Evolutionary conservation across 441 rosid species (phyloP).

Genomic region (Adansonia gregorii): DNA sequence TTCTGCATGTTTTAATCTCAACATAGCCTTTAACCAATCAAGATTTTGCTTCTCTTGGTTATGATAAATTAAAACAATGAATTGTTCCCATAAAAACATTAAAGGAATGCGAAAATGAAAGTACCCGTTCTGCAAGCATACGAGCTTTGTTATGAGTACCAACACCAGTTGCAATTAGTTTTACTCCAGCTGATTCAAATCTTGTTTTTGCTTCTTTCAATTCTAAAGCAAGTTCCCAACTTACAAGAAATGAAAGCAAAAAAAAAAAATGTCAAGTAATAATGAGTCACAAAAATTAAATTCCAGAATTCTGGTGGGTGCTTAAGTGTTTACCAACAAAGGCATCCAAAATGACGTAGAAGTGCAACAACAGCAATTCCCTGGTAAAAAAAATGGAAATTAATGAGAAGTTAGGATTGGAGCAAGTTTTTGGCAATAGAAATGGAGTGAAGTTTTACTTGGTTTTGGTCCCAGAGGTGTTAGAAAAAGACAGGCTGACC

Average conservation of each 20-base stretch:
- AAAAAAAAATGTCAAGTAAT: not conserved
- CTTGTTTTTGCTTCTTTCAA: constrained; percentile 63
- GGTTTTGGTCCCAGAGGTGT: constrained; percentile 81
- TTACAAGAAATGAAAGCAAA: constrained; percentile 31
- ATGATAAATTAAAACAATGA: not conserved
- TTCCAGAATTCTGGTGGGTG: too few relatives aligned
- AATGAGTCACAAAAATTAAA: not conserved
- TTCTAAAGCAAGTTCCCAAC: constrained; percentile 80
- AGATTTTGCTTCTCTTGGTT: not conserved
- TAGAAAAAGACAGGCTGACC: constrained; percentile 59
- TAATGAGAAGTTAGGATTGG: not conserved
- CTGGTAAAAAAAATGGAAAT: constrained; percentile 32
- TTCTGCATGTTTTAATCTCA: not conserved
- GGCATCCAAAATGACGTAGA: constrained; percentile 83
- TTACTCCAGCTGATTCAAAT: constrained; percentile 78
- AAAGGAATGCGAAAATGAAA: not conserved
- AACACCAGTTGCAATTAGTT: constrained; percentile 78
- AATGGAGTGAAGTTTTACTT: constrained; percentile 31
- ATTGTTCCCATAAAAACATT: not conserved
- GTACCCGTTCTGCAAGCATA: constrained; percentile 66
- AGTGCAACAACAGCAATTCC: constrained; percentile 81
- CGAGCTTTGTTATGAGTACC: constrained; percentile 80
- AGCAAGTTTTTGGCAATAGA: not conserved
- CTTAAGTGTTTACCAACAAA: constrained; percentile 59
- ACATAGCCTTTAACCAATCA: too few relatives aligned